phyloP scores from a whole-genome alignment of 2,329 filamentous ascomycete genomes.

The Pezicula radicicola region DNA sequence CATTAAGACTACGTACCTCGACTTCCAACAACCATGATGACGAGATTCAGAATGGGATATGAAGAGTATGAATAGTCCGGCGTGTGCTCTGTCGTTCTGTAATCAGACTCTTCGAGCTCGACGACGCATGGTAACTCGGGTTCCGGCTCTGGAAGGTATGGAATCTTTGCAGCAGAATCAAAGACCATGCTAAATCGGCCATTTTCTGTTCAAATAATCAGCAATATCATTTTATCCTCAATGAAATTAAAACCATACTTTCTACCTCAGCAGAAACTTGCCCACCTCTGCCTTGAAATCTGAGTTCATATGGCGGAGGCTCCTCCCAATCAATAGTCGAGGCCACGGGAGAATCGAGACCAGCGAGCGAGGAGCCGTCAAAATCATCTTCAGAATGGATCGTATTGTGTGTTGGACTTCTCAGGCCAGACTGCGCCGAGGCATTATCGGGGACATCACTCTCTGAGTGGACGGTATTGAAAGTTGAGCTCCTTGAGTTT shows the following conservation, averaged over 20 bases:
- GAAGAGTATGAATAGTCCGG: background rate
- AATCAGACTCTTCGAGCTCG: background rate
- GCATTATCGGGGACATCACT: background rate
- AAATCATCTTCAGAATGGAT: background rate
- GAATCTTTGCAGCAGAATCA: background rate
- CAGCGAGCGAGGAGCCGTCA: background rate
- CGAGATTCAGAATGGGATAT: constrained; percentile 50
- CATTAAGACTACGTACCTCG: constrained; percentile 35
- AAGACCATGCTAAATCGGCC: background rate
- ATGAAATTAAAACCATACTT: background rate
- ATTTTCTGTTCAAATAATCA: background rate
- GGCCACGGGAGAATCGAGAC: background rate
- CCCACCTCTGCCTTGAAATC: background rate
- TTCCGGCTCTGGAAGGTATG: background rate
- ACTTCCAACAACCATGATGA: constrained; percentile 70
- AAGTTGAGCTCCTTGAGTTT: background rate
- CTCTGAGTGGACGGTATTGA: background rate
- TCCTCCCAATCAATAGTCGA: background rate
- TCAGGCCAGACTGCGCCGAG: background rate
- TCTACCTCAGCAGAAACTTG: background rate
- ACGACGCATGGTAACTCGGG: background rate
- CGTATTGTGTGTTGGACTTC: background rate
- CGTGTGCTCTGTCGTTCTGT: background rate
- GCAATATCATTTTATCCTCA: background rate
- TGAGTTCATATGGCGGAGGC: background rate